Evolutionary conservation across 2,329 filamentous ascomycete genomes (phyloP).

Genomic region (Monilinia laxa): DNA sequence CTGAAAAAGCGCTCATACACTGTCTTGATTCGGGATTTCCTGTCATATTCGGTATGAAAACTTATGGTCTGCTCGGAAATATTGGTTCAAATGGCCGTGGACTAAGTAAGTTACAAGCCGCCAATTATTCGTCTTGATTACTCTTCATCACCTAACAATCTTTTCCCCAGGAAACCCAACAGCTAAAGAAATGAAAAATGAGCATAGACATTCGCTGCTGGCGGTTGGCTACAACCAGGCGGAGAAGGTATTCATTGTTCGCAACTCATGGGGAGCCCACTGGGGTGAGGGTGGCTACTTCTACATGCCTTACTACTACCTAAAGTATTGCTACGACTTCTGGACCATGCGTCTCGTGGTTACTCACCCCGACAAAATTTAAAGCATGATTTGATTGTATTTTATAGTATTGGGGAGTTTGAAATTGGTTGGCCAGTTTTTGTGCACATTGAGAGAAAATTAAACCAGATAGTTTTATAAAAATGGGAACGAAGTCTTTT

Average conservation of each 20-base stretch:
- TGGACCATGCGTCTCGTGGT: neutral
- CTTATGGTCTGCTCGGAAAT: neutral
- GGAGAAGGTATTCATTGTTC: neutral
- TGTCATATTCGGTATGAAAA: neutral
- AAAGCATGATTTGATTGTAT: neutral
- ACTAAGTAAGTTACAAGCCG: neutral
- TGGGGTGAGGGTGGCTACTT: neutral
- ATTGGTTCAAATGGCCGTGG: neutral
- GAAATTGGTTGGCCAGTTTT: neutral
- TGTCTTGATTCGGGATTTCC: neutral
- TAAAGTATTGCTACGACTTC: neutral
- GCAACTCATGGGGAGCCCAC: neutral
- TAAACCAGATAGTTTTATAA: slow-evolving; percentile 13
- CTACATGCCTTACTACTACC: neutral
- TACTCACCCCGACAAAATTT: neutral
- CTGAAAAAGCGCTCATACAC: neutral
- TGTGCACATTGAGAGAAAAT: neutral
- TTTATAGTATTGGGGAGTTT: neutral
- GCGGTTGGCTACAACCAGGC: neutral
- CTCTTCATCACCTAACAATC: neutral
- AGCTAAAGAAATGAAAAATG: neutral
- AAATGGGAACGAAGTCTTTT: neutral
- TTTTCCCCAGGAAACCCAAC: neutral
- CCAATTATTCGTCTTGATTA: neutral
- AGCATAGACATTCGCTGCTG: neutral